These are phyloP conservation scores for Chlorella sp. DNA, from an alignment of 139 green algal genomes.

Conservation along the genomic window DNA sequence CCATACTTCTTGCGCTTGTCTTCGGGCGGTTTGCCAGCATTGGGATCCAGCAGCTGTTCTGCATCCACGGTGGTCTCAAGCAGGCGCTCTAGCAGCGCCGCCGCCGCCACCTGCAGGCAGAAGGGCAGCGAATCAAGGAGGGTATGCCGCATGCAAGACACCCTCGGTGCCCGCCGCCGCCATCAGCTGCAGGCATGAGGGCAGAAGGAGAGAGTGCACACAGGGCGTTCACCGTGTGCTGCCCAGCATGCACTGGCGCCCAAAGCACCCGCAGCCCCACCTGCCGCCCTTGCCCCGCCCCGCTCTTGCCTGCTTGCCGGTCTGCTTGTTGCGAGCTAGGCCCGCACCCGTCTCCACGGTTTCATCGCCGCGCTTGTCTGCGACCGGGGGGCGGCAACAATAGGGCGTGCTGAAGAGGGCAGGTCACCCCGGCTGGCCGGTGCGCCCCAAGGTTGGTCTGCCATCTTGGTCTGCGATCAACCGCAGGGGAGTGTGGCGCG, in stretches of 20 bases:
- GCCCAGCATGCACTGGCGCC: neutral
- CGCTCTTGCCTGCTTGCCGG: conserved; percentile 17
- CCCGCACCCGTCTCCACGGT: neutral
- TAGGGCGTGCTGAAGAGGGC: no score
- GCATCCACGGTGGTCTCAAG: neutral
- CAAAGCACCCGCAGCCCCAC: neutral
- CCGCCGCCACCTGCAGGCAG: neutral
- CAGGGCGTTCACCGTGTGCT: neutral
- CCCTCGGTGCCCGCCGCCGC: no score
- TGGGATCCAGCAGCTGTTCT: neutral
- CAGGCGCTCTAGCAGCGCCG: conserved; percentile 1
- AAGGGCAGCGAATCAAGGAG: neutral
- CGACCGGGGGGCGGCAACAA: no score
- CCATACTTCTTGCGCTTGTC: conserved; percentile 1
- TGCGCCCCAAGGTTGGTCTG: no score
- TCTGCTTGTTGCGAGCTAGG: conserved; percentile 28
- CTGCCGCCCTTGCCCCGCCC: neutral
- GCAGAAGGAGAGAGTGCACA: neutral
- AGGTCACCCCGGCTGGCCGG: no score
- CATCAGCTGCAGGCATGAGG: neutral
- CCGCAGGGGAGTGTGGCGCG: no score
- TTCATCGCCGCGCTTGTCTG: conserved; percentile 6
- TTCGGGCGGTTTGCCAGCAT: neutral
- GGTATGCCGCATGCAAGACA: neutral
- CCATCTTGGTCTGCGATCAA: no score